Conservation (phyloP, 371 early-diverging fungal genomes). For the Apophysomyces ossiformis region DNA sequence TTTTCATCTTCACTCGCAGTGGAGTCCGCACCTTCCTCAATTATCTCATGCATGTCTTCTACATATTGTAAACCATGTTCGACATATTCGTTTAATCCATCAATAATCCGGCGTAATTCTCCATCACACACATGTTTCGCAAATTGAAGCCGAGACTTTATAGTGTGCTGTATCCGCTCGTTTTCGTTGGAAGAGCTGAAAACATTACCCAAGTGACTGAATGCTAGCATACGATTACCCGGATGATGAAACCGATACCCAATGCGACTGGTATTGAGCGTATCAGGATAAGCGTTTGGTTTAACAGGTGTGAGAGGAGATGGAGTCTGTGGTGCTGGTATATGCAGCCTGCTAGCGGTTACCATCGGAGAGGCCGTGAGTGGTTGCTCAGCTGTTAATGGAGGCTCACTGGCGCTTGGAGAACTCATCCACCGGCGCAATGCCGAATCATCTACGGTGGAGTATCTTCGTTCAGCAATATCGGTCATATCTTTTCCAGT, state of each 20-base stretch:
- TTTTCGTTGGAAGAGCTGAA: conserved; percentile 17
- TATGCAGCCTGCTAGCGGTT: not conserved
- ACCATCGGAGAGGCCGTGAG: not conserved
- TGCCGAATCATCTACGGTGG: not conserved
- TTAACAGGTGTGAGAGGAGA: not conserved
- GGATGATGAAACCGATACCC: conserved; percentile 28
- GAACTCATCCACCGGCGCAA: not conserved
- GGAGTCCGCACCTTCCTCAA: conserved; percentile 20
- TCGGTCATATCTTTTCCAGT: not conserved
- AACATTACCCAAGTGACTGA: conserved; percentile 27
- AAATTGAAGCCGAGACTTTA: conserved; percentile 40
- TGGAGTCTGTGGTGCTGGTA: not conserved
- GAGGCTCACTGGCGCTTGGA: not conserved
- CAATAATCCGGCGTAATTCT: conserved; percentile 67
- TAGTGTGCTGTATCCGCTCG: conserved; percentile 34
- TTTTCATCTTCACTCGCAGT: conserved; percentile 32
- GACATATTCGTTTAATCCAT: conserved; percentile 74
- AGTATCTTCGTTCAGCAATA: not conserved
- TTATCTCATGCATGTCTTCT: conserved; percentile 46
- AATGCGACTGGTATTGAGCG: conserved; percentile 11
- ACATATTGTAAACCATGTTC: conserved; percentile 69
- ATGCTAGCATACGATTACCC: conserved; percentile 19
- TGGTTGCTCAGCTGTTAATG: not conserved
- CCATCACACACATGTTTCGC: conserved; percentile 54
- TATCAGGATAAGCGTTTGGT: not conserved